Percentiles rank a stretch among this genome's conserved stretches.
Conservation (phyloP, 169 alveolate genomes). For the Cryptosporidium tyzzeri region DNA sequence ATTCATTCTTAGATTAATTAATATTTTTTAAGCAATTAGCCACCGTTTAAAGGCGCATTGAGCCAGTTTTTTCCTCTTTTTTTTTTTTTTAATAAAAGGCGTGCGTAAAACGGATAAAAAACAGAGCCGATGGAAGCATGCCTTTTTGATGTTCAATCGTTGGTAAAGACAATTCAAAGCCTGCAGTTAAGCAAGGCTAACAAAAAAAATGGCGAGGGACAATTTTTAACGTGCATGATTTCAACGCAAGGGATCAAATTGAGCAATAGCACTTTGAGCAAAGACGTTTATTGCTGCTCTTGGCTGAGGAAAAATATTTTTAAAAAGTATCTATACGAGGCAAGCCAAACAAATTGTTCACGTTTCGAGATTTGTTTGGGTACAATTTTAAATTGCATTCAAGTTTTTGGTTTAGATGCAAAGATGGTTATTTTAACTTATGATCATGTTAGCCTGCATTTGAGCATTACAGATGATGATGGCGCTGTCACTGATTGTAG, state of each 20-base stretch:
- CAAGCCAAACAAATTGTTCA: background rate
- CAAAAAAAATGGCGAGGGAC: slow-evolving; percentile 49
- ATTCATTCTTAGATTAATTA: background rate
- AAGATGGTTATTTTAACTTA: slow-evolving; percentile 38
- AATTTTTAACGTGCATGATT: slow-evolving; percentile 50
- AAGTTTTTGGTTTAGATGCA: slow-evolving; percentile 70
- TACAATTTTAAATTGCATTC: slow-evolving; percentile 54
- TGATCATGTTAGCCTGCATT: slow-evolving; percentile 58
- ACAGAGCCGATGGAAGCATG: slow-evolving; percentile 56
- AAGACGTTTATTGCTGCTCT: slow-evolving; percentile 66
- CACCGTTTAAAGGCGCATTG: background rate
- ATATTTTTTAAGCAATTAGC: no score
- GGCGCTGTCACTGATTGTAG: slow-evolving; percentile 68
- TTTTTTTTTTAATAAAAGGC: background rate
- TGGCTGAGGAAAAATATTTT: slow-evolving; percentile 45
- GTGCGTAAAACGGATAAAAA: background rate
- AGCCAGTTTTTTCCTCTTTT: background rate
- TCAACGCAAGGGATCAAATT: slow-evolving; percentile 54
- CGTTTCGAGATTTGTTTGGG: slow-evolving; percentile 15
- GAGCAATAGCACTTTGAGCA: slow-evolving; percentile 52
- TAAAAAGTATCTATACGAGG: slow-evolving; percentile 14
- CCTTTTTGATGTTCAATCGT: slow-evolving; percentile 34
- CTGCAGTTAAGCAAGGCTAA: slow-evolving; percentile 52
- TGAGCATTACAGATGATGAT: slow-evolving; percentile 68
- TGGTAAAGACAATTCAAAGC: slow-evolving; percentile 64